Percentiles rank a stretch among this genome's conserved stretches.
Evolutionary conservation across 345 rosid genomes (phyloP).

Genomic region (Citrus reticulata): DNA sequence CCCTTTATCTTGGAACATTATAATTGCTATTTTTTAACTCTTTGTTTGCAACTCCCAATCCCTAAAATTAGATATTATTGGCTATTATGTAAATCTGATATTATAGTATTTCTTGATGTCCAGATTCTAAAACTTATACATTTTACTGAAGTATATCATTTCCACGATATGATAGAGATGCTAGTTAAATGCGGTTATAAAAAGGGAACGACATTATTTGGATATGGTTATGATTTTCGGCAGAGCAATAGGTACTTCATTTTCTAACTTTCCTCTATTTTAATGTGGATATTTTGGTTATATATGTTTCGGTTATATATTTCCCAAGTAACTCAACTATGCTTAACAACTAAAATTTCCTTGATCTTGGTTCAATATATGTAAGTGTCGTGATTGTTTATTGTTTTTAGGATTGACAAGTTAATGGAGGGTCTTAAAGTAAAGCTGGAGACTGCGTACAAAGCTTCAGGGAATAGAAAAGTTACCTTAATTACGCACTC

Average conservation of each 20-base stretch:
- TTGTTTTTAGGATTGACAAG: constrained; percentile 53
- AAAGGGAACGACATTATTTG: constrained; percentile 80
- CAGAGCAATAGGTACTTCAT: constrained; percentile 75
- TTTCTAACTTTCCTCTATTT: neutral
- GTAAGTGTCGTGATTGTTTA: too few relatives aligned
- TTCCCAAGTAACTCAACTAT: neutral
- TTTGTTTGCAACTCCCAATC: neutral
- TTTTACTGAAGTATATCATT: constrained; percentile 70
- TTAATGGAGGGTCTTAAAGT: constrained; percentile 56
- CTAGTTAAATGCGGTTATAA: constrained; percentile 65
- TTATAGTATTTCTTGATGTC: constrained; percentile 10
- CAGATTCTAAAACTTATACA: constrained; percentile 63
- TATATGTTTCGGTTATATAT: too few relatives aligned
- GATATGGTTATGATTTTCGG: constrained; percentile 89
- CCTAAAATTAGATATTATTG: neutral
- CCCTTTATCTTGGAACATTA: neutral
- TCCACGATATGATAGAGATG: constrained; percentile 91
- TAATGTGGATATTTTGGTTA: constrained; percentile 2
- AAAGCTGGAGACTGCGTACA: constrained; percentile 71
- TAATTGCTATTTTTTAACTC: neutral
- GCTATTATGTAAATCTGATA: constrained; percentile 2
- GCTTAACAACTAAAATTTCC: neutral
- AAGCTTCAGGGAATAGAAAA: constrained; percentile 69
- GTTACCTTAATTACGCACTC: constrained; percentile 79
- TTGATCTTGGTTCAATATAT: constrained; percentile 3